Percentiles rank a stretch among this genome's conserved stretches.
Conservation (phyloP, 805 yeast genomes). For the Ogataea kodamae region DNA sequence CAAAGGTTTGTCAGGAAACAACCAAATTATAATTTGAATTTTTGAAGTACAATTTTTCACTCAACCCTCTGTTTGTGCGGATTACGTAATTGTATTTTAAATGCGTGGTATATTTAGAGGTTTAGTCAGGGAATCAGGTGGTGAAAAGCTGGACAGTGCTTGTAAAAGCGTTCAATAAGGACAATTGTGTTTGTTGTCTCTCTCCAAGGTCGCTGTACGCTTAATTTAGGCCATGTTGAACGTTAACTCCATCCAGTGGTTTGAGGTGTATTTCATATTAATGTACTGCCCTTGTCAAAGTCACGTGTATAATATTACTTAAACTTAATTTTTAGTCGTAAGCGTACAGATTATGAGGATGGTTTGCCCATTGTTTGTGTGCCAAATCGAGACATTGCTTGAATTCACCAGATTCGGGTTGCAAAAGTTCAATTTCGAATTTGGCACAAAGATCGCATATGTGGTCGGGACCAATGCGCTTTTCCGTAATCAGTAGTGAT, state of each 20-base stretch:
- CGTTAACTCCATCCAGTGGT: too few relatives aligned
- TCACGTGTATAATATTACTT: slow-evolving; percentile 9
- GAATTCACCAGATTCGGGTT: slow-evolving; percentile 1
- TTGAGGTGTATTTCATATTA: too few relatives aligned
- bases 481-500: slow-evolving; percentile 24
- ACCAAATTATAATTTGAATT: slow-evolving; percentile 12
- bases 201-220: too few relatives aligned
- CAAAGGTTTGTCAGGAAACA: slow-evolving; percentile 12
- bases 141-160: too few relatives aligned
- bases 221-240: too few relatives aligned
- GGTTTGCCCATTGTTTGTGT: slow-evolving; percentile 24
- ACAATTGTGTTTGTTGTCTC: too few relatives aligned
- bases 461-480: slow-evolving; percentile 34
- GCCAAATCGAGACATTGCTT: slow-evolving; percentile 13
- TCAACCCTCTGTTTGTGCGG: slow-evolving; percentile 4
- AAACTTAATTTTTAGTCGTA: slow-evolving; percentile 28
- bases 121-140: too few relatives aligned
- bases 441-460: slow-evolving; percentile 34
- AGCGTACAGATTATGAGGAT: slow-evolving; percentile 32
- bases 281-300: slow-evolving; percentile 1
- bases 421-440: slow-evolving; percentile 24
- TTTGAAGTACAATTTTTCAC: slow-evolving; percentile 12
- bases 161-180: too few relatives aligned
- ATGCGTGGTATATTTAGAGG: slow-evolving; percentile 1
- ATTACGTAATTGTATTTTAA: too few relatives aligned